These are phyloP conservation scores for Glycine tomentella DNA, from an alignment of 306 rosid genomes.

Conservation along the genomic window DNA sequence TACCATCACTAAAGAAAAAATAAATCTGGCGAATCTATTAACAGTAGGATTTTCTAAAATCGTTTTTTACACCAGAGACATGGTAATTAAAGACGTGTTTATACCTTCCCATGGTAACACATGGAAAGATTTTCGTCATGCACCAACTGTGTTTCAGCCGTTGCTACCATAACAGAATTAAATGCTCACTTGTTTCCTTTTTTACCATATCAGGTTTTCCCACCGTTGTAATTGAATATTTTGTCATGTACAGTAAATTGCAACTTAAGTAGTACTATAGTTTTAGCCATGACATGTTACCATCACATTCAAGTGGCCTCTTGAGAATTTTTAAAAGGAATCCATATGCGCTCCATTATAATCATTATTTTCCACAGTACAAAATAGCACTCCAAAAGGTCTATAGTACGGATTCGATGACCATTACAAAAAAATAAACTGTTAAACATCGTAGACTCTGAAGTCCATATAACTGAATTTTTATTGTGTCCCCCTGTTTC, in stretches of 20 bases:
- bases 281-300: not conserved
- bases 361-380: slow-evolving; percentile 1
- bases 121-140: not conserved
- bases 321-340: not conserved
- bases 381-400: slow-evolving; percentile 32
- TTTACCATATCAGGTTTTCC: not conserved
- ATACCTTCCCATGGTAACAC: no score
- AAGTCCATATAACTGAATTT: slow-evolving; percentile 2
- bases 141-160: not conserved
- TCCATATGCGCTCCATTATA: not conserved
- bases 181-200: not conserved
- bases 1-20: not conserved
- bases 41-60: not conserved
- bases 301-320: slow-evolving; percentile 14
- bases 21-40: not conserved
- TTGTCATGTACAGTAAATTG: not conserved
- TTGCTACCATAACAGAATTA: not conserved
- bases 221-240: not conserved
- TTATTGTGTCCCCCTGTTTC: slow-evolving; percentile 23
- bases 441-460: not conserved
- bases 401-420: slow-evolving; percentile 26
- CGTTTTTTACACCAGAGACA: not conserved
- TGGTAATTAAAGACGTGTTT: no score
- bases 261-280: not conserved
- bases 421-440: not conserved